Evolutionary conservation across 2,329 filamentous ascomycete species (phyloP).

Genomic region (Botrytis squamosa): DNA sequence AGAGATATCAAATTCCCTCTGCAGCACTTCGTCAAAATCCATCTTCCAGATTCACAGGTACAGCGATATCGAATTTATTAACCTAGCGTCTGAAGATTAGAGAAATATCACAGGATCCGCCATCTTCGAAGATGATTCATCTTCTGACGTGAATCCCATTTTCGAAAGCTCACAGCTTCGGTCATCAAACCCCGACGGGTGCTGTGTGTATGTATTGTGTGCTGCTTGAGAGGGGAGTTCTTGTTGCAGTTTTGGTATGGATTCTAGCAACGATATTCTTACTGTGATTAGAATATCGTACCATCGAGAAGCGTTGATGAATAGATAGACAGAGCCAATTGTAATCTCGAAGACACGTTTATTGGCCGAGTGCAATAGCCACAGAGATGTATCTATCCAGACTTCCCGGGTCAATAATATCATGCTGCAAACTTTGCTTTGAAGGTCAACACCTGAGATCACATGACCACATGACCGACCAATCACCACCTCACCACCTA

Average conservation of each 20-base stretch:
- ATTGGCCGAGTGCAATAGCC: background rate
- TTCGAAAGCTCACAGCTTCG: too few relatives aligned
- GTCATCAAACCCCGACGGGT: too few relatives aligned
- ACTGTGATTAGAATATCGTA: too few relatives aligned
- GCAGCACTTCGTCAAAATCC: rapidly evolving
- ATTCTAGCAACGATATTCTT: too few relatives aligned
- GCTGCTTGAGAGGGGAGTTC: too few relatives aligned
- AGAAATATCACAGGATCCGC: too few relatives aligned
- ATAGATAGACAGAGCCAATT: background rate
- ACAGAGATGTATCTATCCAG: background rate
- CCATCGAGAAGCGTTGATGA: too few relatives aligned
- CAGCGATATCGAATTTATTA: background rate
- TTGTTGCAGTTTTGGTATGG: too few relatives aligned
- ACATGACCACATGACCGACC: background rate
- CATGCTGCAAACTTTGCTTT: background rate
- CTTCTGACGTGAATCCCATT: too few relatives aligned
- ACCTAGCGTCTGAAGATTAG: too few relatives aligned
- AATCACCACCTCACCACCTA: background rate
- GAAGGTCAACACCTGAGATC: background rate
- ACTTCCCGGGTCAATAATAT: background rate
- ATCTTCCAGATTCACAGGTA: background rate
- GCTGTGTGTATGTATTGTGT: too few relatives aligned
- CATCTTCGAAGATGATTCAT: too few relatives aligned
- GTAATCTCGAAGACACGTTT: background rate
- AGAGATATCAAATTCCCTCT: rapidly evolving